A percentile compares a stretch with the other conserved stretches of the same genome.
These are phyloP conservation scores for Ustilago curta DNA, from an alignment of 1,284 basidiomycete species.

Conservation along the genomic window DNA sequence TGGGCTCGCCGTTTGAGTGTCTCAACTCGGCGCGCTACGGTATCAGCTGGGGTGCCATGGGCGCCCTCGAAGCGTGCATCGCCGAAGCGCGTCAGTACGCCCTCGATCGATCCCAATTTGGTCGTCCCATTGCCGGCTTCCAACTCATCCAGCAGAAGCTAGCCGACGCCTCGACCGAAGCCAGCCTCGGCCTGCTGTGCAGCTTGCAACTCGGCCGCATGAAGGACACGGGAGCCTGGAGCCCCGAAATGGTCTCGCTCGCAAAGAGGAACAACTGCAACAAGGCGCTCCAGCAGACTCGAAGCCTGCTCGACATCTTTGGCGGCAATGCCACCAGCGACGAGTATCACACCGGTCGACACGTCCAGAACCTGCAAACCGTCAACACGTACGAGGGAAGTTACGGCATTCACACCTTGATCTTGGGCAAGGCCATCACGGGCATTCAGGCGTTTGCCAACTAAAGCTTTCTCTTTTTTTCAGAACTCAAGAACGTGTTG, in stretches of 20 bases:
- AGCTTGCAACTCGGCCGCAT: constrained; percentile 82
- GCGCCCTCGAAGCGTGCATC: constrained; percentile 88
- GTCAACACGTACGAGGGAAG: constrained; percentile 66
- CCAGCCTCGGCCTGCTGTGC: constrained; percentile 81
- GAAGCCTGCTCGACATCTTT: constrained; percentile 76
- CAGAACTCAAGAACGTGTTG: no score
- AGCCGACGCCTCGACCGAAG: constrained; percentile 88
- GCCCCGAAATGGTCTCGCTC: constrained; percentile 87
- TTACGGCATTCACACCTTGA: constrained; percentile 73
- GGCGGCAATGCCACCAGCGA: constrained; percentile 70
- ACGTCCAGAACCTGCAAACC: constrained; percentile 62
- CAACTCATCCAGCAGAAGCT: constrained; percentile 94
- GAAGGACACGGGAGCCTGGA: constrained; percentile 83
- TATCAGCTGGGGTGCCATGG: constrained; percentile 66
- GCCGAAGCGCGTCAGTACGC: constrained; percentile 83
- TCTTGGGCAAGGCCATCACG: constrained; percentile 90
- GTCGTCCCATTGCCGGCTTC: constrained; percentile 89
- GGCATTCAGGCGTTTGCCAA: constrained; percentile 81
- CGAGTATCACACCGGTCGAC: constrained; percentile 57
- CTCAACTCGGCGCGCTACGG: constrained; percentile 64
- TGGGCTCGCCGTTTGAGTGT: constrained; percentile 65
- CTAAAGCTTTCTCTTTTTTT: constrained; percentile 5
- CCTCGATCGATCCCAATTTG: constrained; percentile 86
- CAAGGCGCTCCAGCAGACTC: constrained; percentile 75
- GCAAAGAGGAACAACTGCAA: constrained; percentile 97